Base-by-base conservation (phyloP, 2,329 filamentous ascomycete species). In the Microcyclospora tardicrescens region DNA sequence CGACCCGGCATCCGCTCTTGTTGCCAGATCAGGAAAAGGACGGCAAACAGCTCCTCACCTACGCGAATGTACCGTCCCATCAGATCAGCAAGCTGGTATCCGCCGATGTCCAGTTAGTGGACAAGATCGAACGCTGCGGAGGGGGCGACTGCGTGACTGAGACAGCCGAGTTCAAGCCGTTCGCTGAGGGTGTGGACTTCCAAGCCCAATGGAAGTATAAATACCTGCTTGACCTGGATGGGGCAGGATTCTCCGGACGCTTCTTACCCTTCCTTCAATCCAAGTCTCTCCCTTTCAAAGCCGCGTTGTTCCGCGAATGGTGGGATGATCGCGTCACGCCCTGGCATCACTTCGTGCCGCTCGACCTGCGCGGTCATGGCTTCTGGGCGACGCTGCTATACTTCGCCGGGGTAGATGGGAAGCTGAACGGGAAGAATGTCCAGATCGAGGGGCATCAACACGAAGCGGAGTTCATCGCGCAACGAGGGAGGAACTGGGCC, bases 311-410 rank as follows among this genome's bases (percentile, higher is more conserved):
- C 59, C 72, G 76, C 16, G 77, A 84, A 53, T 93, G 84, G 84
- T 84, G 79, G 59, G 80, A 83, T 42, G 76, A 79, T 36, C 73
- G 84, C 5, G 61, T 91, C 12, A 72, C 69, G 41, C 74, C 84
- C 0, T 93, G 84, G 84, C 64, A 79, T 33, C 84, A 93, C 56
- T 91, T 85, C 50, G 78, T 89, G 2, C 84, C 84, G 8, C 61
- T 87, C 12, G 84, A 91, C 54, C 48, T 80, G 2, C 71, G 84
- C 2, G 75, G 82, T 14, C 81, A 86, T 43, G 81, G 73, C 1
- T 61, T 91, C 31, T 84, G 82, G 65, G 77, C 75, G 44, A 84
- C 79, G 0, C 60, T 87, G 38, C 73, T 79, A 0, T 91, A 85
- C 59, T 89, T 91, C 52, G 64, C 69, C 4, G 81, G 80, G 0